phyloP scores from a whole-genome alignment of 441 rosid species.

The Jatropha multifida region DNA sequence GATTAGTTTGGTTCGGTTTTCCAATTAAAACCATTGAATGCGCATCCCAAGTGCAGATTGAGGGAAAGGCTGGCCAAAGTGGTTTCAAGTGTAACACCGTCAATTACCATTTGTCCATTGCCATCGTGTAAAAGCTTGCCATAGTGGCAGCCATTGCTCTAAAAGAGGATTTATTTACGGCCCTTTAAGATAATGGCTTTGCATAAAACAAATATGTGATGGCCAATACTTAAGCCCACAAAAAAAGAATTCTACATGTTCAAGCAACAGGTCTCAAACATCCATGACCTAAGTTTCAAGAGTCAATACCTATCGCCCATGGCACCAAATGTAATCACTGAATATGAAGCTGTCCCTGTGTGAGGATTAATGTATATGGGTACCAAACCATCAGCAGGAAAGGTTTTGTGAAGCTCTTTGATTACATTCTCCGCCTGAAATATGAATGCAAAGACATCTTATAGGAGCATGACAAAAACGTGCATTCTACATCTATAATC shows the following conservation, averaged over 20 bases:
- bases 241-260: background rate
- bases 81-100: background rate
- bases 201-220: background rate
- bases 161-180: background rate
- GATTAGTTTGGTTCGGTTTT: no score
- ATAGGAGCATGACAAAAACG: background rate
- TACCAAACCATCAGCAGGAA: conserved; percentile 90
- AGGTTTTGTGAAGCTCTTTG: conserved; percentile 53
- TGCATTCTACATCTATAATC: background rate
- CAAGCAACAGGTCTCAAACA: background rate
- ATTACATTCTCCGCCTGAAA: conserved; percentile 85
- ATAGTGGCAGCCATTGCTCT: background rate
- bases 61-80: background rate
- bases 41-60: no score
- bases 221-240: conserved; percentile 1
- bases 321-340: conserved; percentile 91
- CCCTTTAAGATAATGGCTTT: background rate
- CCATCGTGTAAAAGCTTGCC: background rate
- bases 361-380: conserved; percentile 83
- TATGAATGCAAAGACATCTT: conserved; percentile 15
- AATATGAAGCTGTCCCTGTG: conserved; percentile 53
- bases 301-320: conserved; percentile 87
- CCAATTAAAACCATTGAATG: no score
- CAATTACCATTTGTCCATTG: background rate
- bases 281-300: background rate